These are phyloP conservation scores for Carex scoparia DNA, from an alignment of 176 grass and related monocot species.

Conservation along the genomic window DNA sequence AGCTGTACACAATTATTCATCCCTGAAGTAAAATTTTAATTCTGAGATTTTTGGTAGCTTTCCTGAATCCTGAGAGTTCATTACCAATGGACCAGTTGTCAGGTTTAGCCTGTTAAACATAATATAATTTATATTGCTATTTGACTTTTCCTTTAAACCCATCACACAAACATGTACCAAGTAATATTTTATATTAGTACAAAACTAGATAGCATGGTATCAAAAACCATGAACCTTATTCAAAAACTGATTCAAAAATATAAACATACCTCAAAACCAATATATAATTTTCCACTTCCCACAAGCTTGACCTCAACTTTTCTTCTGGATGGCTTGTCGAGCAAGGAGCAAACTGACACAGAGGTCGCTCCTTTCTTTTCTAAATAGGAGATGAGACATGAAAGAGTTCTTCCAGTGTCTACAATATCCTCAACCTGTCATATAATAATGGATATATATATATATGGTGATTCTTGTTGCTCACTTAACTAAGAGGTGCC, in stretches of 20 bases:
- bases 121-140: background rate
- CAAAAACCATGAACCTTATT: background rate
- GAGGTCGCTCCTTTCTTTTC: constrained; percentile 68
- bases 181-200: no score
- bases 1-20: background rate
- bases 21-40: background rate
- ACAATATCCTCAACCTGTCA: constrained; percentile 89
- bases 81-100: background rate
- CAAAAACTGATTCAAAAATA: background rate
- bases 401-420: constrained; percentile 82
- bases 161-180: background rate
- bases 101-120: background rate
- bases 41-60: background rate
- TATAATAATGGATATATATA: background rate
- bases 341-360: constrained; percentile 79
- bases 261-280: constrained; percentile 67
- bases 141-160: background rate
- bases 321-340: constrained; percentile 88
- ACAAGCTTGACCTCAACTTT: constrained; percentile 53
- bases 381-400: constrained; percentile 67
- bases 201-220: background rate
- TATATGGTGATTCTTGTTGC: background rate
- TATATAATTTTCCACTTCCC: constrained; percentile 81
- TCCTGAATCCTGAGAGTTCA: background rate
- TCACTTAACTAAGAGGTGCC: background rate